Conservation (phyloP, 2,329 filamentous ascomycete species). For the Cladosporium phlei region DNA sequence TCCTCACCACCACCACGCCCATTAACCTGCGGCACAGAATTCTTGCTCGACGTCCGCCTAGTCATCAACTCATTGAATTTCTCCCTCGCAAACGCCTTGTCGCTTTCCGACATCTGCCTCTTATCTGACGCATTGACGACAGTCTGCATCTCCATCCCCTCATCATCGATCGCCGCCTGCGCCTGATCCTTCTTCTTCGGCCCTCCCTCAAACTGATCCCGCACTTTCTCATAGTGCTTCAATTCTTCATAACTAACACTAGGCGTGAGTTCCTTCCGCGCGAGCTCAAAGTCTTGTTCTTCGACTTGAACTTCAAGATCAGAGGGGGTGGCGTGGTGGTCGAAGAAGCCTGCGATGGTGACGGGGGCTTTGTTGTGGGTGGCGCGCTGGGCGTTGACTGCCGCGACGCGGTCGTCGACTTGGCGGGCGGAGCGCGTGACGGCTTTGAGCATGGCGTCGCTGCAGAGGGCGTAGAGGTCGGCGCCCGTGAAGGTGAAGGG, state of each 20-base stretch:
- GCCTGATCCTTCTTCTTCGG: constrained; percentile 39
- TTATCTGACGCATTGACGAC: not conserved
- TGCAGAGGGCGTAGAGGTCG: constrained; percentile 94
- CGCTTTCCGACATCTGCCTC: constrained; percentile 2
- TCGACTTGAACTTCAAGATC: constrained; percentile 85
- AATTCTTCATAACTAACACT: constrained; percentile 90
- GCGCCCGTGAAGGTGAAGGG: constrained; percentile 97
- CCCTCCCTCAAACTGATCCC: constrained; percentile 72
- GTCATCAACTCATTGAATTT: constrained; percentile 12
- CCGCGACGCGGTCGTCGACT: constrained; percentile 77
- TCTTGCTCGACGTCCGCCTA: constrained; percentile 1
- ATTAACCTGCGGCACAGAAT: not conserved
- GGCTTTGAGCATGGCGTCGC: constrained; percentile 97
- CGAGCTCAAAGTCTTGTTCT: constrained; percentile 80
- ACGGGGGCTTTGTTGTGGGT: constrained; percentile 40
- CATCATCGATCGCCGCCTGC: constrained; percentile 7
- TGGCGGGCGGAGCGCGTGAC: constrained; percentile 82
- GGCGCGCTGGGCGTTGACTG: constrained; percentile 52
- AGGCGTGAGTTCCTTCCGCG: constrained; percentile 81
- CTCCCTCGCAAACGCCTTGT: constrained; percentile 1
- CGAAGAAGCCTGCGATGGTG: constrained; percentile 91
- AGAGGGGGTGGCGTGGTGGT: constrained; percentile 76
- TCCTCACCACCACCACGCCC: constrained; percentile 10
- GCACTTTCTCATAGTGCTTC: constrained; percentile 81
- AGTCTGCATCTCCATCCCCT: constrained; percentile 2